Base-by-base conservation (phyloP, 2,329 filamentous ascomycete genomes). In the Cladosporium oxysporum region DNA sequence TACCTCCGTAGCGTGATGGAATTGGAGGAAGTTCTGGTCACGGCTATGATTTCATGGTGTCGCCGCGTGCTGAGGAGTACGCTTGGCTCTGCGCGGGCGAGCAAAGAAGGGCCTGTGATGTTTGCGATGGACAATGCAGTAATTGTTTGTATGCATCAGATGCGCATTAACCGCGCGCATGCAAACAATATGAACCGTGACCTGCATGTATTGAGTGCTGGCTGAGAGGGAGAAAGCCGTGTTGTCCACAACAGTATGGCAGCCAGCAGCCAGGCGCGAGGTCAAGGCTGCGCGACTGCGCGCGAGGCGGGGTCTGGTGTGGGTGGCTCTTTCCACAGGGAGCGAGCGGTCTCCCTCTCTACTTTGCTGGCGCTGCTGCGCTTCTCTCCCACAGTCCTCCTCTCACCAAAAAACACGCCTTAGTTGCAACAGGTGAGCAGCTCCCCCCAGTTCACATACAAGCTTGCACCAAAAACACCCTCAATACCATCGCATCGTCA, bases 401-500 rank as follows among this genome's bases (percentile, higher is more conserved):
- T 62, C 53, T 26, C 59, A 52, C 59, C 59, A 62, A 31, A 47
- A 60, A 62, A 29, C 35, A 47, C 29, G 31, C 59, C 59, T 44
- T 58, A 41, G 29, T 31, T 44, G 55, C 52, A 33, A 26, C 23
- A 62, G 47, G 60, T 62, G 49, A 62, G 60, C 35, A 50, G 23
- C 23, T 26, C 23, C 23, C 35, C 60, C 60, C 49, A 18, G 33
- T 55, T 50, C 60, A 50, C 60, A 63, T 63, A 63, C 60, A 63
- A 62, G 11, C 14, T 31, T 62, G 21, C 59, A 62, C 59, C 59
- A 53, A 50, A 47, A 62, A 16, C 49, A 52, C 35, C 49, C 16
- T n/a, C 21, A 8, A 28, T 41, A 55, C 44, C 60, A 11, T 55
- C 60, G 60, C 60, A 11, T n/a, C 21, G 3, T 23, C 60, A 37